Base-by-base conservation (phyloP, 2,329 filamentous ascomycete genomes). In the Epichloe bromicola region DNA sequence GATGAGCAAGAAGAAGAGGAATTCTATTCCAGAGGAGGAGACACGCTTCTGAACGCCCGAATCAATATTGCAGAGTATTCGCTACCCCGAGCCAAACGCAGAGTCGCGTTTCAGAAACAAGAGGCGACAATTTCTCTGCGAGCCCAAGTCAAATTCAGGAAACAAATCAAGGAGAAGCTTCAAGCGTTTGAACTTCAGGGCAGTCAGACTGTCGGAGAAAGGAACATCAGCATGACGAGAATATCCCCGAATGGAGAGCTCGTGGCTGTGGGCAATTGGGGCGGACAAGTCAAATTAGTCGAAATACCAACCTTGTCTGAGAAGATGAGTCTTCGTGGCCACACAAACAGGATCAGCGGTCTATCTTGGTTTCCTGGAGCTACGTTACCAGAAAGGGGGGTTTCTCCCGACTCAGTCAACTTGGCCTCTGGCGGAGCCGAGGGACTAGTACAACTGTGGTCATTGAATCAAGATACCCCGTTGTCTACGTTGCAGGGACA, bases 261-360 rank as follows among this genome's bases (percentile, higher is more conserved):
- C 10, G 78, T 97, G 37, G 93, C 91, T 3, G 87, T 88, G 2
- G 93, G 93, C 39, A 95, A 94, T 62, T 97, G 90, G 88, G 86
- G 83, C 48, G 93, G 93, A 49, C 85, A 87, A 48, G 83, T 98
- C 56, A 91, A 89, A 60, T 70, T 98, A 52, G 78, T 97, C 53
- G 82, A 85, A 52, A 83, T 96, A 19, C 91, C 90, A 2, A 86
- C 83, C 58, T 71, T 98, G 55, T 82, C 89, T 46, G 83, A 86
- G 58, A 89, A 83, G 63, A 79, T 75, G 60, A 82, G 79, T 4
- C 73, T 94, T 54, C 79, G 90, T 44, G 93, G 88, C 2, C 93
- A 98, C 64, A 90, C 81, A 6, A 89, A 88, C 67, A 86, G 90
- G 58, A 83, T 97, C 52, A 90, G 91, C 55, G 93, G 93, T 5